Conservation (phyloP, 805 yeast genomes). For the Candida yuanshanica region DNA sequence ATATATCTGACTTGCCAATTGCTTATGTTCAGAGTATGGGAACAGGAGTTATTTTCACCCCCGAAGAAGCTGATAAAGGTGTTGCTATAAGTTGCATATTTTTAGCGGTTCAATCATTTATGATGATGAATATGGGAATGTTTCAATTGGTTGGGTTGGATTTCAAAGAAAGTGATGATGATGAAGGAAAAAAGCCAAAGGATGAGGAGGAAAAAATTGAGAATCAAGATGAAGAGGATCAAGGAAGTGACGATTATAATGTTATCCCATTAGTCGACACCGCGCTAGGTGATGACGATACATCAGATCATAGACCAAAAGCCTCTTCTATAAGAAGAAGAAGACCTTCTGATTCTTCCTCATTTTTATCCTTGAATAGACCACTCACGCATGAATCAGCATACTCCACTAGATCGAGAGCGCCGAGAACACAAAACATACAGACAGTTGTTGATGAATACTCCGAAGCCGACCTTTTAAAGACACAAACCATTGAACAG, state of each 20-base stretch:
- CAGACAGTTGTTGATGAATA: constrained; percentile 19
- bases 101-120: constrained; percentile 47
- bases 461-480: constrained; percentile 20
- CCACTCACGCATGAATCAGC: constrained; percentile 10
- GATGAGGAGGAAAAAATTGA: constrained; percentile 2
- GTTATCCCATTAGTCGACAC: not conserved
- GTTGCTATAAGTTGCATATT: constrained; percentile 46
- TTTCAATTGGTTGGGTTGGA: constrained; percentile 67
- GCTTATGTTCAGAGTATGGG: constrained; percentile 45
- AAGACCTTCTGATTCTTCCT: not conserved
- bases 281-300: not conserved
- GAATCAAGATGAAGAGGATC: not conserved
- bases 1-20: constrained; percentile 47
- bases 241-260: not conserved
- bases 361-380: not conserved
- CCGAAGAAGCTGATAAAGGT: constrained; percentile 37
- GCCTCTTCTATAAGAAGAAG: not conserved
- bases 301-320: not conserved
- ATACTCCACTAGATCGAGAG: constrained; percentile 16
- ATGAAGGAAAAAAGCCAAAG: constrained; percentile 1
- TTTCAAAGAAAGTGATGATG: constrained; percentile 33
- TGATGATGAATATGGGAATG: constrained; percentile 73
- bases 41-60: constrained; percentile 34
- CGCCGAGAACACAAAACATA: constrained; percentile 11
- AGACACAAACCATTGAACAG: constrained; percentile 7